Evolutionary conservation across 1,284 basidiomycete genomes (phyloP).

Genomic region (Rhizopogon parksii): DNA sequence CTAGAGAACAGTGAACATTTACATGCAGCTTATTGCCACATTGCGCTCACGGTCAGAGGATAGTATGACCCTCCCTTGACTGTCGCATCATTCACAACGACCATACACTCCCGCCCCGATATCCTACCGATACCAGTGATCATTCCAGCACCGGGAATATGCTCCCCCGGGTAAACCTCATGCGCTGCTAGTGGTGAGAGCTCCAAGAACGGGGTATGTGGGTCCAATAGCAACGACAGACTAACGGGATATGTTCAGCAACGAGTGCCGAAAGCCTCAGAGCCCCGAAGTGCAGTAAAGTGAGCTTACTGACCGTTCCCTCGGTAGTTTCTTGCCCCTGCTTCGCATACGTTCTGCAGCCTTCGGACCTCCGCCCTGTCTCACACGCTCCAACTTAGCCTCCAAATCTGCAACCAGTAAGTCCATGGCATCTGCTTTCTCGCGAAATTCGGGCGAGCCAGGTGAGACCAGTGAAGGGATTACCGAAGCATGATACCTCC

Average conservation of each 20-base stretch:
- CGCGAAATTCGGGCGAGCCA: slow-evolving; percentile 61
- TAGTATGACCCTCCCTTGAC: slow-evolving; percentile 94
- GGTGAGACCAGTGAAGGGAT: slow-evolving; percentile 67
- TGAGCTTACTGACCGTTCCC: slow-evolving; percentile 60
- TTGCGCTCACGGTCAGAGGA: slow-evolving; percentile 67
- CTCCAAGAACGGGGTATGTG: slow-evolving; percentile 86
- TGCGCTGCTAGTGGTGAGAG: slow-evolving; percentile 82
- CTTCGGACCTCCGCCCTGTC: slow-evolving; percentile 60
- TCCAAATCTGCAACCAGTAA: slow-evolving; percentile 58
- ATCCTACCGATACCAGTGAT: slow-evolving; percentile 85
- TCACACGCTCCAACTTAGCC: slow-evolving; percentile 46
- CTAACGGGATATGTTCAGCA: slow-evolving; percentile 27
- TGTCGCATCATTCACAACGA: slow-evolving; percentile 91
- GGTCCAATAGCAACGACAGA: slow-evolving; percentile 69
- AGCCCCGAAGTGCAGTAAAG: slow-evolving; percentile 11
- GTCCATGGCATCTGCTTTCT: slow-evolving; percentile 64
- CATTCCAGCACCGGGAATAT: slow-evolving; percentile 83
- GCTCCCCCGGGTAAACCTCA: slow-evolving; percentile 75
- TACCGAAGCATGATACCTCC: slow-evolving; percentile 58
- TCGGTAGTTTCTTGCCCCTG: slow-evolving; percentile 79
- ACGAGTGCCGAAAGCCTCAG: slow-evolving; percentile 1
- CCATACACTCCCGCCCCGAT: slow-evolving; percentile 77
- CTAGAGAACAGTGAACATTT: slow-evolving; percentile 29
- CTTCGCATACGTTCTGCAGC: slow-evolving; percentile 73
- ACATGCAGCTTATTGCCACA: not conserved